These are phyloP conservation scores for Gliomastix tumulicola DNA, from an alignment of 2,329 filamentous ascomycete genomes.

Conservation along the genomic window DNA sequence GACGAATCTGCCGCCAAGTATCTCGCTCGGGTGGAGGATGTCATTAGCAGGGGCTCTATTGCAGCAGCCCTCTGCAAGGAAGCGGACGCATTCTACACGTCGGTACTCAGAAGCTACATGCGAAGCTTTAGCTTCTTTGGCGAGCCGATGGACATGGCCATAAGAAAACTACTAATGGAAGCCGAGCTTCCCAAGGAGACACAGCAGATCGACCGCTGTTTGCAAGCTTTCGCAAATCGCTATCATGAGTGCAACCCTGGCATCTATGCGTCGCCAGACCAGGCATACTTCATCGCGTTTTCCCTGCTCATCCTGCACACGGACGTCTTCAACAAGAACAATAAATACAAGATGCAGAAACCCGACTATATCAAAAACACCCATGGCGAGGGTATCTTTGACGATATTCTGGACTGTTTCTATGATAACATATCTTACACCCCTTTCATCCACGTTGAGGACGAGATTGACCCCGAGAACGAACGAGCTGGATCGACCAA, in stretches of 20 bases:
- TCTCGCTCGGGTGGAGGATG: constrained; percentile 73
- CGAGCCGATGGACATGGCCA: constrained; percentile 96
- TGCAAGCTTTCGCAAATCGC: constrained; percentile 90
- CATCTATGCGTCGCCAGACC: constrained; percentile 83
- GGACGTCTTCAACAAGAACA: constrained; percentile 99
- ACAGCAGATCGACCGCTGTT: constrained; percentile 90
- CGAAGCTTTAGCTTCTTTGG: constrained; percentile 91
- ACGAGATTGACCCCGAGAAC: constrained; percentile 74
- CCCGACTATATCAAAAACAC: constrained; percentile 93
- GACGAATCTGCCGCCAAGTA: constrained; percentile 90
- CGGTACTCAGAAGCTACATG: constrained; percentile 91
- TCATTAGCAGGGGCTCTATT: constrained; percentile 73
- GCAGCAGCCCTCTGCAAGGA: constrained; percentile 80
- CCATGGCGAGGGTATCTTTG: constrained; percentile 81
- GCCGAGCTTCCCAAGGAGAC: constrained; percentile 95
- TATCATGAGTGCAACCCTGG: constrained; percentile 98
- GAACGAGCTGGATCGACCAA: constrained; percentile 67
- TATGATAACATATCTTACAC: constrained; percentile 99
- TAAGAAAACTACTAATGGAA: constrained; percentile 93
- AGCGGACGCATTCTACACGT: constrained; percentile 74
- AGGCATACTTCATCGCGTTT: constrained; percentile 98
- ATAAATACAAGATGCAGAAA: constrained; percentile 98
- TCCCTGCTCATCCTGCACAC: constrained; percentile 94
- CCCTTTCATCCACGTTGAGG: constrained; percentile 95
- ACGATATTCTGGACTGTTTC: constrained; percentile 90